Base-by-base conservation (phyloP, 495 filamentous ascomycete genomes). In the Hyaloscypha variabilis region DNA sequence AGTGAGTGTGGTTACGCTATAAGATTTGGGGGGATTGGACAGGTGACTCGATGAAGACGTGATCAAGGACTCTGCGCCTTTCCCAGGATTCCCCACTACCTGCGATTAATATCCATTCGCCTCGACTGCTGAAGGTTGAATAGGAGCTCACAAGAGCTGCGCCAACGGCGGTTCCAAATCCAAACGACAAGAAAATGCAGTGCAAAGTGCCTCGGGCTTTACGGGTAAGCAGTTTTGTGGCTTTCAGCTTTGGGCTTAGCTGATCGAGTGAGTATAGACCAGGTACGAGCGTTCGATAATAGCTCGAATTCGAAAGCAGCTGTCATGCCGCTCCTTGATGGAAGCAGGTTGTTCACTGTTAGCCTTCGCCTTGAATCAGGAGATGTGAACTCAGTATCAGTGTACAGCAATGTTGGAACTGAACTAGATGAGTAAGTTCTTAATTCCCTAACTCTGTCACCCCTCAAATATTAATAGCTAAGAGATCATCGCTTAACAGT, bases 341-440 rank as follows among this genome's bases (percentile, higher is more conserved):
- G 52, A 26, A 24, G 52, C 23, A 24, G 52, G 28, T 24, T 55
- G 52, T 55, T 25, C 3, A 23, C 17, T 13, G 52, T 55, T 24
- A 55, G 10, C 28, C 52, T 55, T 28, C 17, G 13, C 28, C 52
- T 55, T 5, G 3, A 21, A 5, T 55, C 52, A 24, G 52, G 52
- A 24, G 52, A 55, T 8, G 52, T 55, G 28, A 11, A 55, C 26
- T 23, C 52, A 21, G 23, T 55, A 6, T 24, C 52, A 23, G 52
- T 26, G 28, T 55, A 55, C 10, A 55, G 52, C 52, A 55, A 55
- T 28, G 24, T 24, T 14, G 52, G 52, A 24, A 24, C 24, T 25
- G 17, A 55, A 55, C 61, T 36, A 14, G 10, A 28, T 28, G 34
- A 34, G 59, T 61, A 62, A 46, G 67, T 34, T 29, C 11, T 49